A percentile compares a stretch with the other conserved stretches of the same genome.
These are phyloP conservation scores for Cladophialophora immunda DNA, from an alignment of 2,329 filamentous ascomycete genomes.

Conservation along the genomic window DNA sequence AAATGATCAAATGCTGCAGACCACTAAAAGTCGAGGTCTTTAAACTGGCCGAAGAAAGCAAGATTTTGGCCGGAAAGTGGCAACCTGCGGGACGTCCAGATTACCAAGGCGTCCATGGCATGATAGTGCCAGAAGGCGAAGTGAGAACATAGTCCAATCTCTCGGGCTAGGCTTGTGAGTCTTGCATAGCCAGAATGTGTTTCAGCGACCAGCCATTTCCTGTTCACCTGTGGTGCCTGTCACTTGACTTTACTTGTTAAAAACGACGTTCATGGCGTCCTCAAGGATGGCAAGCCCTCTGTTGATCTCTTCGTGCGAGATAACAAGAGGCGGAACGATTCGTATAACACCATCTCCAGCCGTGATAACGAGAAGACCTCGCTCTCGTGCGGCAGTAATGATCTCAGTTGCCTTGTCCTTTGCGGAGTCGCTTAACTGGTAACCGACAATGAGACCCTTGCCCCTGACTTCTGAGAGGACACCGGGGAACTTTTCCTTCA, in stretches of 20 bases:
- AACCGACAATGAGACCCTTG: conserved; percentile 82
- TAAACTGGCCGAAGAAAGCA: conserved; percentile 61
- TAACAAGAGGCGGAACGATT: conserved; percentile 86
- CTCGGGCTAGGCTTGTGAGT: not conserved
- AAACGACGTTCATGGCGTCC: conserved; percentile 68
- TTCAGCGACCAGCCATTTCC: conserved; percentile 49
- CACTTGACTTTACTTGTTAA: conserved; percentile 51
- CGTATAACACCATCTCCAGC: conserved; percentile 90
- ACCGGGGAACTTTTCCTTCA: conserved; percentile 71
- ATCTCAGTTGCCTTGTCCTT: conserved; percentile 63
- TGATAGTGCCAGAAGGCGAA: conserved; percentile 58
- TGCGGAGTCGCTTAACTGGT: conserved; percentile 79
- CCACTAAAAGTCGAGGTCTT: conserved; percentile 80
- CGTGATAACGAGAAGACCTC: conserved; percentile 88
- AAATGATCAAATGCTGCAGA: conserved; percentile 76
- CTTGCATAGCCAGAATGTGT: not conserved
- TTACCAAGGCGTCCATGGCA: conserved; percentile 73
- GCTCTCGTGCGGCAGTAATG: conserved; percentile 84
- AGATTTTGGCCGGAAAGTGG: conserved; percentile 67
- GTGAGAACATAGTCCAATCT: conserved; percentile 24
- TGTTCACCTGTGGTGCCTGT: conserved; percentile 54
- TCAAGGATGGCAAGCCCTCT: conserved; percentile 79
- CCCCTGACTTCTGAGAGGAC: conserved; percentile 83
- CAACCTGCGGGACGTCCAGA: conserved; percentile 65
- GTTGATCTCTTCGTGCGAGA: conserved; percentile 81